phyloP scores from a whole-genome alignment of 2,329 filamentous ascomycete genomes.

The Ophiostoma quercus region DNA sequence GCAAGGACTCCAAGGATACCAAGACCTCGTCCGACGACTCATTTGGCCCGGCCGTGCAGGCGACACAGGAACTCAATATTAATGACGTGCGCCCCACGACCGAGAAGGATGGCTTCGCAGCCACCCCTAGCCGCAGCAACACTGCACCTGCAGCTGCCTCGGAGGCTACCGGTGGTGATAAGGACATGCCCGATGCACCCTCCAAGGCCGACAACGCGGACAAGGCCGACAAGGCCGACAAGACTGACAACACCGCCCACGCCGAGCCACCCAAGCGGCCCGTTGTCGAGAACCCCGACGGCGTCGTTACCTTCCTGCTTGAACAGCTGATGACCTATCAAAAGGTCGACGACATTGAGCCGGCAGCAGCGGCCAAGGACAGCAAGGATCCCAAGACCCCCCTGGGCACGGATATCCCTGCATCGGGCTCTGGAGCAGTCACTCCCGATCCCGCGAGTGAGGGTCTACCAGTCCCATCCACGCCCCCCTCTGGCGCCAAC shows the following conservation, averaged over 20 bases:
- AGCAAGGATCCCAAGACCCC: not conserved
- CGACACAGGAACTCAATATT: conserved; percentile 44
- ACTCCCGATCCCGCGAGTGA: conserved; percentile 1
- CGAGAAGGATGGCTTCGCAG: conserved; percentile 38
- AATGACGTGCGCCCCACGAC: conserved; percentile 57
- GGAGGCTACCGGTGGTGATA: conserved; percentile 3
- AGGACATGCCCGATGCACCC: conserved; percentile 55
- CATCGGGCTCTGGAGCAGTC: not conserved
- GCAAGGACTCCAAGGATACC: not conserved
- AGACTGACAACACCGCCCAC: conserved; percentile 18
- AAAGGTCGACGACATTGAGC: conserved; percentile 82
- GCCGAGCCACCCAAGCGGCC: conserved; percentile 69
- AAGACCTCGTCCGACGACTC: conserved; percentile 35
- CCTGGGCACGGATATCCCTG: conserved; percentile 23
- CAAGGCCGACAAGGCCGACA: conserved; percentile 44
- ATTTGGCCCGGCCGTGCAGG: conserved; percentile 43
- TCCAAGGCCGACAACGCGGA: conserved; percentile 55
- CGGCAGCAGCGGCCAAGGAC: conserved; percentile 30
- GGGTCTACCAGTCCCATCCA: not conserved
- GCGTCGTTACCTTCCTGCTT: conserved; percentile 89
- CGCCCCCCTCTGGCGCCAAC: not conserved
- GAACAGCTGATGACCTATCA: conserved; percentile 88
- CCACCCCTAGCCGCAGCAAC: not conserved
- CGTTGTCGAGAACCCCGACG: conserved; percentile 85
- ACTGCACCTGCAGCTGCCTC: not conserved